Evolutionary conservation across 139 green algal genomes (phyloP).

Genomic region (Eudorina sp.): DNA sequence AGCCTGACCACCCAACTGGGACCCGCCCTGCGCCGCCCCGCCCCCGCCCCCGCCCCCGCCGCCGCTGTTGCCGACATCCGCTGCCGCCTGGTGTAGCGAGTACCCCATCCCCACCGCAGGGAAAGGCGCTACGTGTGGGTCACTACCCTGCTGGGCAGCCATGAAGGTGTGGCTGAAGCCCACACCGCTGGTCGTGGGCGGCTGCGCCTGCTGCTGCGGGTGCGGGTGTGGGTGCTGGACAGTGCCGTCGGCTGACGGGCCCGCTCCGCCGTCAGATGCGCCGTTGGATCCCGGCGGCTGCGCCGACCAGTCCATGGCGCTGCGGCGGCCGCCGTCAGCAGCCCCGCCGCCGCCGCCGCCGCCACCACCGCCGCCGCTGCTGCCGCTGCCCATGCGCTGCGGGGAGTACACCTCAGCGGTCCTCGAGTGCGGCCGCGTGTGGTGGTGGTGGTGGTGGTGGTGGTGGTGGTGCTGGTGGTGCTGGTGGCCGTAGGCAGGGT

Average conservation of each 20-base stretch:
- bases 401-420: not conserved
- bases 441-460: not conserved
- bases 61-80: not conserved
- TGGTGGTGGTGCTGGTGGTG: constrained; percentile 7
- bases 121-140: not conserved
- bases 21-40: not conserved
- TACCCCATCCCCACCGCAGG: not conserved
- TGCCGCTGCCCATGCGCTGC: not conserved
- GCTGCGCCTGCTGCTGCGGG: not conserved
- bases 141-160: not conserved
- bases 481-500: too few relatives aligned
- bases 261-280: not conserved
- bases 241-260: not conserved
- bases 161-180: not conserved
- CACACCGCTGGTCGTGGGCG: too few relatives aligned
- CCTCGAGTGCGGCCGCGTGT: not conserved
- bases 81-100: constrained; percentile 31
- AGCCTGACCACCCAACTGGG: not conserved
- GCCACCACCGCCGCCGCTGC: not conserved
- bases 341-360: not conserved
- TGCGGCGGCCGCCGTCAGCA: not conserved
- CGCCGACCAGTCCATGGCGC: constrained; percentile 37
- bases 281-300: not conserved
- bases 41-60: not conserved
- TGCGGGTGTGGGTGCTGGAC: not conserved